phyloP scores from a whole-genome alignment of 1,284 basidiomycete genomes.

The Mycena citricolor region DNA sequence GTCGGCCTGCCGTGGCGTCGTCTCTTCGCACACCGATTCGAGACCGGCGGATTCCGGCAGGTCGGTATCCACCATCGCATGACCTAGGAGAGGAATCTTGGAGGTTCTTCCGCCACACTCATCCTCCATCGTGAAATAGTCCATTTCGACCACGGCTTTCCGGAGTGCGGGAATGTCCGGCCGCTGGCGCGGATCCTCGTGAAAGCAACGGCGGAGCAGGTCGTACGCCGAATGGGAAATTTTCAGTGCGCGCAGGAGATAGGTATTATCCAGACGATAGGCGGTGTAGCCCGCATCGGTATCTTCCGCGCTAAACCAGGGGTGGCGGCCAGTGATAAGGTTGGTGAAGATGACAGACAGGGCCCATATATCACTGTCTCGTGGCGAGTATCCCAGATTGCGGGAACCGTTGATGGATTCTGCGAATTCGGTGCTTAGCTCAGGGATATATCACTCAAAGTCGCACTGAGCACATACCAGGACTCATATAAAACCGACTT shows the following conservation, averaged over 20 bases:
- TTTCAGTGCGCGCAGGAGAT: conserved; percentile 71
- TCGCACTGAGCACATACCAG: conserved; percentile 71
- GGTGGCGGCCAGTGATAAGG: conserved; percentile 57
- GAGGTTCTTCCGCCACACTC: too few species aligned
- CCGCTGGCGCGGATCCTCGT: conserved; percentile 49
- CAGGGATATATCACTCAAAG: conserved; percentile 3
- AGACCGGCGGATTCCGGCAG: too few species aligned
- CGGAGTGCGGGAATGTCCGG: conserved; percentile 12
- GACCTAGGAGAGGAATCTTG: too few species aligned
- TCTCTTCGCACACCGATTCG: too few species aligned
- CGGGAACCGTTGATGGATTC: conserved; percentile 89
- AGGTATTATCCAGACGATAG: conserved; percentile 65
- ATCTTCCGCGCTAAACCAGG: conserved; percentile 11
- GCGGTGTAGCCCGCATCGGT: conserved; percentile 55
- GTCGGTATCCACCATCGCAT: too few species aligned
- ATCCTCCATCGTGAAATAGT: conserved; percentile 3
- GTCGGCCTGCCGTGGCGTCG: too few species aligned
- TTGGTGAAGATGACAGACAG: conserved; percentile 95
- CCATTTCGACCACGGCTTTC: conserved; percentile 11
- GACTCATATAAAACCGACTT: conserved; percentile 96
- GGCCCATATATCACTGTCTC: conserved; percentile 96
- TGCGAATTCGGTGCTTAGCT: conserved; percentile 32
- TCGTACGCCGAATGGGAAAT: conserved; percentile 59
- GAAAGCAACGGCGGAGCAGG: conserved; percentile 61
- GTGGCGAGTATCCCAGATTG: conserved; percentile 76